Evolutionary conservation across 257 asterid genomes (phyloP).

Genomic region (Jacaranda copaia): DNA sequence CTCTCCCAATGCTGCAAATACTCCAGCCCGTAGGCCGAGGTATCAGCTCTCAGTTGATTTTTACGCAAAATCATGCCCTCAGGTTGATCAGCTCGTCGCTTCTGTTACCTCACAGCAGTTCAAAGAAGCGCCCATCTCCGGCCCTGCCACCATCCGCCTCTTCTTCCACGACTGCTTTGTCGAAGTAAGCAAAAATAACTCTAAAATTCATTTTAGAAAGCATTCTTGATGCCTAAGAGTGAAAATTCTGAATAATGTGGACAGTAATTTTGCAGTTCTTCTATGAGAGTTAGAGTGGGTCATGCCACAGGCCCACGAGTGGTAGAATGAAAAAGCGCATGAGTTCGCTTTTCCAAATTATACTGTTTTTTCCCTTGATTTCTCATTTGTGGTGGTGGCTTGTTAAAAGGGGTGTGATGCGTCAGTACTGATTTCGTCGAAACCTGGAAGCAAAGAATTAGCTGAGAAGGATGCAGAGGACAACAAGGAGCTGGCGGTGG

Average conservation of each 20-base stretch:
- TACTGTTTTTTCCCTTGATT: neutral
- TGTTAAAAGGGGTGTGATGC: conserved; percentile 84
- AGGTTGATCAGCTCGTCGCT: conserved; percentile 71
- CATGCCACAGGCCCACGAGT: no score
- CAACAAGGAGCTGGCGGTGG: conserved; percentile 75
- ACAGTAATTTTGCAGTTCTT: no score
- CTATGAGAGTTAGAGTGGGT: no score
- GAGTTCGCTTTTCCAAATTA: neutral
- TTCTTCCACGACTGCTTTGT: conserved; percentile 98
- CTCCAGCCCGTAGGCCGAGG: conserved; percentile 30
- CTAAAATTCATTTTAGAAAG: neutral
- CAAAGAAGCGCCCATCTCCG: conserved; percentile 74
- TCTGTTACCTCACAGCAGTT: conserved; percentile 78
- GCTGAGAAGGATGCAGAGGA: conserved; percentile 89
- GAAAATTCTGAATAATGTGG: no score
- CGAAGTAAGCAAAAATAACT: conserved; percentile 44
- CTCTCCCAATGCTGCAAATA: conserved; percentile 32
- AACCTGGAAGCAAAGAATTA: conserved; percentile 65
- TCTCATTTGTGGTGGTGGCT: neutral
- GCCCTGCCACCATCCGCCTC: conserved; percentile 95
- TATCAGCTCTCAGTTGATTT: conserved; percentile 63
- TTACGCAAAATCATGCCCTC: conserved; percentile 85
- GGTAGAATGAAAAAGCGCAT: no score
- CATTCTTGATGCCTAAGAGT: no score
- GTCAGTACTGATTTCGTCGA: conserved; percentile 69